Evolutionary conservation across 2,329 filamentous ascomycete species (phyloP).

Genomic region (Hypoxylon rubiginosum): DNA sequence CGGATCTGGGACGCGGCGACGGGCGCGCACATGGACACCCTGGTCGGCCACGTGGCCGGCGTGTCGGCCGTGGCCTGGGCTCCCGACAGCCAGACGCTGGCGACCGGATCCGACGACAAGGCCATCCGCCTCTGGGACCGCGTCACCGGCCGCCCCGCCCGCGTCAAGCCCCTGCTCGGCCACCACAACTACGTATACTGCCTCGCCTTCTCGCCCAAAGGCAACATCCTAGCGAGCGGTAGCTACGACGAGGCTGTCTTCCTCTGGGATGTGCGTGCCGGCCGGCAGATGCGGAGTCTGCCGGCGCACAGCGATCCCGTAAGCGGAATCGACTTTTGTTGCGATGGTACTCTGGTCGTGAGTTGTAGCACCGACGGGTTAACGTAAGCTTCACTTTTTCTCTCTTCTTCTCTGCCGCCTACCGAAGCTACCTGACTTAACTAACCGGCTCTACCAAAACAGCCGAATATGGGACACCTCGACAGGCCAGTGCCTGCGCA

Average conservation of each 20-base stretch:
- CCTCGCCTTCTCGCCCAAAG: constrained; percentile 95
- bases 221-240: constrained; percentile 94
- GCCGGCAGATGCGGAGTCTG: constrained; percentile 87
- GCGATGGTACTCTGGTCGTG: constrained; percentile 91
- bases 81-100: constrained; percentile 87
- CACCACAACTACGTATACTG: constrained; percentile 98
- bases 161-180: constrained; percentile 75
- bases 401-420: constrained; percentile 4
- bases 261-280: constrained; percentile 93
- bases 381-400: constrained; percentile 67
- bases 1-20: constrained; percentile 90
- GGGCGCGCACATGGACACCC: constrained; percentile 84
- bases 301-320: constrained; percentile 97
- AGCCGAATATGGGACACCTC: constrained; percentile 95
- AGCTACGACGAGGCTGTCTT: constrained; percentile 98
- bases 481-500: constrained; percentile 94
- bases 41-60: constrained; percentile 93
- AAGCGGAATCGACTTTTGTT: constrained; percentile 90
- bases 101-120: constrained; percentile 96
- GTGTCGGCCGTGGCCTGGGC: constrained; percentile 95
- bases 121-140: constrained; percentile 92
- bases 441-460: constrained; percentile 2
- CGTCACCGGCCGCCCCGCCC: constrained; percentile 69
- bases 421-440: background rate
- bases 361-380: constrained; percentile 93